Evolutionary conservation across 2,329 filamentous ascomycete species (phyloP).

Genomic region (Helicocarpus griseus): DNA sequence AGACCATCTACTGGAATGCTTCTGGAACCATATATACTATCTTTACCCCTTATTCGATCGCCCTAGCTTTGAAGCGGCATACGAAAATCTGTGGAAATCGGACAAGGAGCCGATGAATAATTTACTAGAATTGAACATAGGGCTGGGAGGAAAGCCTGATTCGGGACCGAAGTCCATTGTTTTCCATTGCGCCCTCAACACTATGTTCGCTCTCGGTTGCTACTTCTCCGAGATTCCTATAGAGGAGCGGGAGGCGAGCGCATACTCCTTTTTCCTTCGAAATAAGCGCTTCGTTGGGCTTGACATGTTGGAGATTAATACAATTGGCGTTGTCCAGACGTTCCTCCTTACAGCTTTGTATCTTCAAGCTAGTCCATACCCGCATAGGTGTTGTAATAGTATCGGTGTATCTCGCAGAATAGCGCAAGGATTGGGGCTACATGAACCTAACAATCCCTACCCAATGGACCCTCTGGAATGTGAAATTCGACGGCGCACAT

Average conservation of each 20-base stretch:
- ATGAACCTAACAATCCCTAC: slow-evolving; percentile 19
- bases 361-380: slow-evolving; percentile 34
- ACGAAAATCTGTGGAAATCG: slow-evolving; percentile 30
- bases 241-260: slow-evolving; percentile 20
- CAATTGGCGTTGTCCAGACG: slow-evolving; percentile 32
- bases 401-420: slow-evolving; percentile 35
- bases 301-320: slow-evolving; percentile 30
- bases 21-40: slow-evolving; percentile 32
- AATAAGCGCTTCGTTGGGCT: slow-evolving; percentile 27
- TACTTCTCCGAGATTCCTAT: slow-evolving; percentile 28
- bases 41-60: slow-evolving; percentile 39
- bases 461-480: slow-evolving; percentile 22
- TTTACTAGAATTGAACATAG: slow-evolving; percentile 21
- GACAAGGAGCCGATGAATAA: slow-evolving; percentile 12
- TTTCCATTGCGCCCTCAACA: slow-evolving; percentile 36
- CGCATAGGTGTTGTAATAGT: slow-evolving; percentile 35
- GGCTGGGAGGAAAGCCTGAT: slow-evolving; percentile 24
- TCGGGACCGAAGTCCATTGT: slow-evolving; percentile 27
- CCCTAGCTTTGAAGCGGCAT: slow-evolving; percentile 32
- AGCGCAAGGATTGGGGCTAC: slow-evolving; percentile 34
- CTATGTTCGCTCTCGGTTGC: slow-evolving; percentile 35
- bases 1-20: slow-evolving; percentile 33
- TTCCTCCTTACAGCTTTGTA: slow-evolving; percentile 31
- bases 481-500: slow-evolving; percentile 29
- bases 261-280: slow-evolving; percentile 27